These are phyloP conservation scores for Wallacemonas sp. DNA, from an alignment of 208 protist genomes.

Conservation along the genomic window DNA sequence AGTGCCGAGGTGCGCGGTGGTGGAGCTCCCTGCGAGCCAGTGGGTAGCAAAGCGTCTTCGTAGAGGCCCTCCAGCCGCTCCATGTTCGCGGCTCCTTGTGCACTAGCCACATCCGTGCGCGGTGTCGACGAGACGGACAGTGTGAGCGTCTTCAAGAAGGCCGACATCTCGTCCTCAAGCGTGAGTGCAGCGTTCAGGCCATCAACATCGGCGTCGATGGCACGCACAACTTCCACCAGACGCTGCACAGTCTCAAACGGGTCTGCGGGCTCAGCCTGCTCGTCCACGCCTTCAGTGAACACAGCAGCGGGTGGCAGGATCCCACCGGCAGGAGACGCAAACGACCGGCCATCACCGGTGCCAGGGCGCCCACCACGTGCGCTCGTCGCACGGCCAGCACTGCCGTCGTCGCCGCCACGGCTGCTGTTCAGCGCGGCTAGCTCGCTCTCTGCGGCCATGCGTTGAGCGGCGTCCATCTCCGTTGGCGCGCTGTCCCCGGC, in stretches of 20 bases:
- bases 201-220: constrained; percentile 51
- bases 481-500: not conserved
- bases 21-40: constrained; percentile 20
- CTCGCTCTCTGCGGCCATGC: constrained; percentile 62
- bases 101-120: constrained; percentile 33
- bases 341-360: not conserved
- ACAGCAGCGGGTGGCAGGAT: constrained; percentile 8
- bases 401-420: constrained; percentile 1
- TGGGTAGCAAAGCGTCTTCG: constrained; percentile 58
- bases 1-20: not conserved
- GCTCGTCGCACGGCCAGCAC: not conserved
- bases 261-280: constrained; percentile 15
- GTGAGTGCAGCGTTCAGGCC: constrained; percentile 57
- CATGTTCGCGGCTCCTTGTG: not conserved
- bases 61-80: constrained; percentile 40
- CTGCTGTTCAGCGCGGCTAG: constrained; percentile 20
- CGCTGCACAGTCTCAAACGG: constrained; percentile 64
- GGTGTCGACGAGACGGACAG: constrained; percentile 77
- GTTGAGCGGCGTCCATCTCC: constrained; percentile 34
- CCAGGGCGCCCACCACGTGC: not conserved
- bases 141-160: constrained; percentile 84
- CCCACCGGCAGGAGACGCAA: not conserved
- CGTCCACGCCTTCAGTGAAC: constrained; percentile 11
- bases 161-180: constrained; percentile 83
- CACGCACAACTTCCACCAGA: constrained; percentile 42